Evolutionary conservation across 2,329 filamentous ascomycete species (phyloP), one percentile per base, ranked within the genome.

Genomic region (Chalaropsis thielavioides): DNA sequence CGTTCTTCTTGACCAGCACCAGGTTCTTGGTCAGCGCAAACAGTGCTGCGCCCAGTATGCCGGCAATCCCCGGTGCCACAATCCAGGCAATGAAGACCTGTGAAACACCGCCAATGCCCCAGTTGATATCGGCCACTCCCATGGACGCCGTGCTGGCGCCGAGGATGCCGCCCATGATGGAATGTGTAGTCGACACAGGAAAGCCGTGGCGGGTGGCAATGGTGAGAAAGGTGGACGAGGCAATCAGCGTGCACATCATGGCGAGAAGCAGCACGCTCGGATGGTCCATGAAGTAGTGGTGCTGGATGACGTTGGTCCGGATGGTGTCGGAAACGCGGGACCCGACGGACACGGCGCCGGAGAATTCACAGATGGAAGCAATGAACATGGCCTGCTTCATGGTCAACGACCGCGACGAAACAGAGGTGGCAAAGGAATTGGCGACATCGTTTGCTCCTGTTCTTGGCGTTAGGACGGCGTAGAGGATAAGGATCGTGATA

Each of bases 151-250:
- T 72, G 2, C 73, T 75, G 0, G 74, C 71, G 11, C 75, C 75
- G 0, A 76, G 71, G 0, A 76, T 46, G 1, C 75, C 75, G 3
- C 75, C 79, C 46, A 81, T 76, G 46, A 81, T 76, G 63, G 77
- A 79, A 70, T 81, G 79, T 0, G 81, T 83, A 1, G 81, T 82
- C 2, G 78, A 80, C 3, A 83, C 78, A 0, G 81, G 81, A 67
- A 82, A 73, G 60, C 79, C 80, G 60, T 79, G 73, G 7, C 75
- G 72, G 1, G 80, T 83, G 0, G 80, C 80, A 59, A 80, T 69
- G 1, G 79, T 81, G 15, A 83, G 75, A 68, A 80, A 83, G n/a
- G 77, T 70, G 0, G 79, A 78, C 0, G 76, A 81, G 3, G 76
- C 78, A 56, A 81, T 70, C 64, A 81, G 75, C 38, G 80, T 79